Evolutionary conservation across 306 rosid species (phyloP).

Genomic region (Rubus idaeus): DNA sequence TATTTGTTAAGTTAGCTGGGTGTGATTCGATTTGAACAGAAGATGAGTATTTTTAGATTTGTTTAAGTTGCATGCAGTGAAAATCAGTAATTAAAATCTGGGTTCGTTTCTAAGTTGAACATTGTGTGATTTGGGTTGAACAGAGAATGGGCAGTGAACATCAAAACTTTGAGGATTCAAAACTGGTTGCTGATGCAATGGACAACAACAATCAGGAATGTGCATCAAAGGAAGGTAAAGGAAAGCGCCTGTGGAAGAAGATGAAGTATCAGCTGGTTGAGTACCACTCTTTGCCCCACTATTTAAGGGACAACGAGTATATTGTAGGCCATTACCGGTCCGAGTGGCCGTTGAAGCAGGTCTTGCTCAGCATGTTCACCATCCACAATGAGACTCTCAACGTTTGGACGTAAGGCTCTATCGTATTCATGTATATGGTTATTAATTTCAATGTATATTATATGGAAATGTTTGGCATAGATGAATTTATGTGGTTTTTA

Average conservation of each 20-base stretch:
- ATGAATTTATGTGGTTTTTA: background rate
- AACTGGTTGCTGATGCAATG: conserved; percentile 30
- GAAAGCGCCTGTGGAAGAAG: conserved; percentile 82
- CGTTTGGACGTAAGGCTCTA: conserved; percentile 87
- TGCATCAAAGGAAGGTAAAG: conserved; percentile 53
- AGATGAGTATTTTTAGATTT: background rate
- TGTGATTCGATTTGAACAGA: background rate
- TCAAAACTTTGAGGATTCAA: conserved; percentile 24
- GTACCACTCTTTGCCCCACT: conserved; percentile 80
- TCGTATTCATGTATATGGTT: conserved; percentile 5
- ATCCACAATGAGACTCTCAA: conserved; percentile 95
- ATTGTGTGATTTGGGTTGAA: conserved; percentile 12
- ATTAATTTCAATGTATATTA: background rate
- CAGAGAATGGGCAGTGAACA: conserved; percentile 31
- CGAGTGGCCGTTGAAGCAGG: conserved; percentile 92
- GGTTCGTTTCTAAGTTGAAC: background rate
- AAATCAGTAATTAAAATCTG: background rate
- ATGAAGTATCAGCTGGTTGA: conserved; percentile 92
- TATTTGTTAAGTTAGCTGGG: background rate
- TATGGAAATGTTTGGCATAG: background rate
- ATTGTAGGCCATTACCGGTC: conserved; percentile 79
- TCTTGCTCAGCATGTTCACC: conserved; percentile 73
- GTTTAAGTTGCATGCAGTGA: background rate
- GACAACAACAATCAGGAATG: conserved; percentile 28
- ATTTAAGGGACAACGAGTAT: conserved; percentile 83